Base-by-base conservation (phyloP, 2,329 filamentous ascomycete species). In the Pestalotiopsis sp. region DNA sequence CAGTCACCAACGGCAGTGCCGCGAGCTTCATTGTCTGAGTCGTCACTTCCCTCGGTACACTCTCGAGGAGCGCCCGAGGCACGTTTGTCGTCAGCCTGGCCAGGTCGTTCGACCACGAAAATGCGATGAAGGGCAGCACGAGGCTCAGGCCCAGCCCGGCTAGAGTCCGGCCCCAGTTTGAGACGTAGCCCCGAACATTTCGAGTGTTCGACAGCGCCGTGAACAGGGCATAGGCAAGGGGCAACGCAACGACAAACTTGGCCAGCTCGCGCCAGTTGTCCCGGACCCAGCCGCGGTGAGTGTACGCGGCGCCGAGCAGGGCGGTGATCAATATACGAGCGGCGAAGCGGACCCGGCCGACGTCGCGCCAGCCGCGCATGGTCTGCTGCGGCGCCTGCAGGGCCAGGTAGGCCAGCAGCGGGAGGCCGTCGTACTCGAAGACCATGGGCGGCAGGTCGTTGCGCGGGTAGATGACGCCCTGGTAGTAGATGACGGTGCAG, bases 401-500 rank as follows among this genome's bases (percentile, higher is more conserved):
- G n/a, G n/a, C 31, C 27, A 62, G 31, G 17, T 62, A 62, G 7
- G 27, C 12, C 14, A 62, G 25, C 25, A 62, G n/a, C 9, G 27
- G 5, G 7, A 27, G 27, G 59, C 59, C 59, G 31, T 62, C 59
- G 6, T 20, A 14, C 59, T 62, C 59, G 17, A 62, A 62, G n/a
- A 20, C n/a, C 17, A n/a, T 11, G 27, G 27, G 9, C 27, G 59
- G 57, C 57, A n/a, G 59, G 59, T 36, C 36, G 59, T 20, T 39
- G 27, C 36, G 27, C 59, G 59, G 68, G 70, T 77, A 74, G 5
- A 78, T 71, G 63, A 78, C 71, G 17, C 77, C 77, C 61, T 79
- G 77, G 68, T 76, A 78, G 71, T 79, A 79, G 17, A 79, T 69
- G 39, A 78, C 76, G 66, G 69, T 66, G 68, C 73, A 73, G 6